Conservation (phyloP, 78 protist genomes). For the Dictyostelium purpureum region DNA sequence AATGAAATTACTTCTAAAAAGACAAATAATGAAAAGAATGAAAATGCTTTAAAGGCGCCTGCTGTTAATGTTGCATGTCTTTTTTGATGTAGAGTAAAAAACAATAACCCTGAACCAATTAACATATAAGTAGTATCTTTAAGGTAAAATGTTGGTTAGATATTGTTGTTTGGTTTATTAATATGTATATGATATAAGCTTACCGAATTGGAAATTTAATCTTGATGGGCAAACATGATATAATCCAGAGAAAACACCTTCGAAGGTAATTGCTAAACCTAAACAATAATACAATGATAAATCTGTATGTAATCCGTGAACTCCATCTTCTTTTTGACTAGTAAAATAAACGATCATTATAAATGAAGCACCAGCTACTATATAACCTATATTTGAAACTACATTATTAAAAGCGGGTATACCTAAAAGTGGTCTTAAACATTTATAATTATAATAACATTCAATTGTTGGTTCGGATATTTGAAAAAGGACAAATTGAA, state of each 20-base stretch:
- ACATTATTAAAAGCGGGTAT: conserved; percentile 78
- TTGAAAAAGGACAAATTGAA: conserved; percentile 82
- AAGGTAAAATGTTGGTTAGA: neutral
- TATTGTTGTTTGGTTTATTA: no score
- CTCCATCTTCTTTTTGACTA: conserved; percentile 27
- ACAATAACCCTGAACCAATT: conserved; percentile 72
- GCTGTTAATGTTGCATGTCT: conserved; percentile 77
- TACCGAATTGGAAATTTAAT: conserved; percentile 82
- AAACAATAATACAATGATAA: conserved; percentile 72
- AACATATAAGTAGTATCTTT: conserved; percentile 81
- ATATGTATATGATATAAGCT: no score
- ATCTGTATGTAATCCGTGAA: conserved; percentile 70
- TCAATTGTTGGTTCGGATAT: conserved; percentile 13
- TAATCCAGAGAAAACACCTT: conserved; percentile 74
- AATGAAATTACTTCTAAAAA: conserved; percentile 55
- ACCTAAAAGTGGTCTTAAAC: conserved; percentile 45
- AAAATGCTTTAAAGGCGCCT: conserved; percentile 74
- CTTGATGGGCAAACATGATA: conserved; percentile 84
- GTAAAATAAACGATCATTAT: conserved; percentile 39
- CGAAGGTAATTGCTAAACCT: conserved; percentile 49
- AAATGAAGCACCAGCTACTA: conserved; percentile 63
- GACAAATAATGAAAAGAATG: conserved; percentile 67
- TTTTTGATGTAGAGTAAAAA: conserved; percentile 75
- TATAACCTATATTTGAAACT: conserved; percentile 66
- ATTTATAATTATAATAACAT: conserved; percentile 79